These are phyloP conservation scores for Apiospora phragmitis DNA, from an alignment of 2,329 filamentous ascomycete genomes.

Conservation along the genomic window DNA sequence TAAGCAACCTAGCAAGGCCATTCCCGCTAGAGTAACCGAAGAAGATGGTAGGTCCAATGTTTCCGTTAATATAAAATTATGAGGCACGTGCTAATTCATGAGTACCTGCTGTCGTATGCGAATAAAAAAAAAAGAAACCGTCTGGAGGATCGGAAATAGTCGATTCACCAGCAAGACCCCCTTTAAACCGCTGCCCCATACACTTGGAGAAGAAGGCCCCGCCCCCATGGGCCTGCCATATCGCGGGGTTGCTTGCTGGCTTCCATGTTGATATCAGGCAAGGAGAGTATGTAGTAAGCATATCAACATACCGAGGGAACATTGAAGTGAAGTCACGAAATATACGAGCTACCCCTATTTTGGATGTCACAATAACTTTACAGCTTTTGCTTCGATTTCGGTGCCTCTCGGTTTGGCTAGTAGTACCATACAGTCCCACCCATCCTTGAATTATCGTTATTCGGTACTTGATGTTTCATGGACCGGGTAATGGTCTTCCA, in stretches of 20 bases:
- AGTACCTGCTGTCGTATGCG: neutral
- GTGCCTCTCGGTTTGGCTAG: neutral
- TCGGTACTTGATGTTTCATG: neutral
- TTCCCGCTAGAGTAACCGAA: neutral
- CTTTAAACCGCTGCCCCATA: neutral
- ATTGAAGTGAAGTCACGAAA: neutral
- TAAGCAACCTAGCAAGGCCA: neutral
- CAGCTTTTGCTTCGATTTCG: too few relatives aligned
- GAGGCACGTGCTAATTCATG: neutral
- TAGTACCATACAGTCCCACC: neutral
- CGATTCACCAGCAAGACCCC: neutral
- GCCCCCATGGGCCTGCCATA: neutral
- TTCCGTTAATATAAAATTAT: neutral
- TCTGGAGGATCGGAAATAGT: too few relatives aligned
- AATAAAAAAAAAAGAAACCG: neutral
- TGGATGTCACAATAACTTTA: neutral
- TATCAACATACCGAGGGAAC: neutral
- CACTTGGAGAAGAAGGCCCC: neutral
- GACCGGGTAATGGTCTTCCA: neutral
- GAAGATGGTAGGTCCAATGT: too few relatives aligned
- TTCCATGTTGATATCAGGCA: neutral
- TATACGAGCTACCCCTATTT: neutral
- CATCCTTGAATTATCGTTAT: neutral
- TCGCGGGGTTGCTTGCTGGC: neutral
- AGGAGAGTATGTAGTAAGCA: neutral